Conservation (phyloP, 2,329 filamentous ascomycete genomes). For the Periconia sp. region DNA sequence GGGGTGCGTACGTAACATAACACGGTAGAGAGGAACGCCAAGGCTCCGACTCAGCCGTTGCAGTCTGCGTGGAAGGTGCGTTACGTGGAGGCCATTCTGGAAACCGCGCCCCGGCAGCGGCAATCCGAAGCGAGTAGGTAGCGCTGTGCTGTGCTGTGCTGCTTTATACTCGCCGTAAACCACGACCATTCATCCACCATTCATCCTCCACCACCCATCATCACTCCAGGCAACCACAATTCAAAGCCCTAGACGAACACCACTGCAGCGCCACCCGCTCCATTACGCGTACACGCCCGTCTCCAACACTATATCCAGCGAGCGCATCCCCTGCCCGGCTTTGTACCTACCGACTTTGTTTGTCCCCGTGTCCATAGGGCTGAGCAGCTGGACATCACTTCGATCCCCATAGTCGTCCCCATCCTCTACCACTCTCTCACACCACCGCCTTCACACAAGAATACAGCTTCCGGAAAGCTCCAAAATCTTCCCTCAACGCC, state of each 20-base stretch:
- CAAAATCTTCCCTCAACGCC: constrained; percentile 6
- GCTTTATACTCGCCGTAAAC: background rate
- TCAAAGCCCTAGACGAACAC: background rate
- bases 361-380: constrained; percentile 16
- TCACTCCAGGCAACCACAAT: background rate
- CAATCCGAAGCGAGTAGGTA: too few species aligned
- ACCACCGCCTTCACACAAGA: background rate
- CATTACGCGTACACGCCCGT: background rate
- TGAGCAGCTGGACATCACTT: constrained; percentile 13
- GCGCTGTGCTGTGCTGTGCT: too few species aligned
- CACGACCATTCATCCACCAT: background rate
- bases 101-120: background rate
- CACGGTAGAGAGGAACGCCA: background rate
- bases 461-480: constrained; percentile 1
- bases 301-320: background rate
- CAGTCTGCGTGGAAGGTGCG: background rate
- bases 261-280: background rate
- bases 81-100: background rate
- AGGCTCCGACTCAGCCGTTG: background rate
- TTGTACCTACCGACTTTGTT: constrained; percentile 7
- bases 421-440: background rate
- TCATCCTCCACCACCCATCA: background rate
- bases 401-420: background rate
- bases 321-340: too few species aligned
- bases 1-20: too few species aligned